Percentiles rank a stretch among this genome's conserved stretches.
Evolutionary conservation across 495 filamentous ascomycete genomes (phyloP).

Genomic region (Cercophora samala): DNA sequence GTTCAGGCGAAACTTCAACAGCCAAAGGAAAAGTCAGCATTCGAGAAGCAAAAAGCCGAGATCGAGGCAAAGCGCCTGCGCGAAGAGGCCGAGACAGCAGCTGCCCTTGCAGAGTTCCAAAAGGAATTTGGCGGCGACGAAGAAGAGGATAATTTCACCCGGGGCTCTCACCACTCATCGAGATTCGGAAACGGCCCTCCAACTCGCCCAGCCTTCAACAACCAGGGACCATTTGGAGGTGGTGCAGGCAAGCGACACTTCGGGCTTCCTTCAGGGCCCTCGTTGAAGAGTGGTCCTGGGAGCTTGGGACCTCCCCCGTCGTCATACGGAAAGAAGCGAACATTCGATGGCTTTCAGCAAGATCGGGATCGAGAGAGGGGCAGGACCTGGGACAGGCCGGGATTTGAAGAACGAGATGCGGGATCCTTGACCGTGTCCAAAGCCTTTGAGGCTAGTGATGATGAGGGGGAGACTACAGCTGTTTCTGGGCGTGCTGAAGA

Average conservation of each 20-base stretch:
- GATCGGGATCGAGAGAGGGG: constrained; percentile 36
- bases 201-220: constrained; percentile 33
- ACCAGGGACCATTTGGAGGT: constrained; percentile 36
- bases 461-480: constrained; percentile 36
- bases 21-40: constrained; percentile 81
- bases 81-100: constrained; percentile 85
- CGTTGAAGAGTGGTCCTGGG: constrained; percentile 67
- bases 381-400: constrained; percentile 22
- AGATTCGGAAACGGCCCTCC: constrained; percentile 40
- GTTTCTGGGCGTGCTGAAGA: constrained; percentile 55
- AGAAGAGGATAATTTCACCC: constrained; percentile 28
- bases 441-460: constrained; percentile 46
- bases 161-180: constrained; percentile 23
- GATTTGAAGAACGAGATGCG: constrained; percentile 37
- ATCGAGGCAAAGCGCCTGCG: constrained; percentile 86
- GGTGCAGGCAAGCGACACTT: constrained; percentile 48
- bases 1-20: constrained; percentile 78
- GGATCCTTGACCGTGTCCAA: constrained; percentile 35
- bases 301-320: constrained; percentile 64
- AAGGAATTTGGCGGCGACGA: constrained; percentile 78
- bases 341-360: constrained; percentile 40
- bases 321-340: constrained; percentile 47
- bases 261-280: constrained; percentile 31
- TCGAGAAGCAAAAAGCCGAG: constrained; percentile 89
- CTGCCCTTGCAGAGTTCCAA: constrained; percentile 85